phyloP scores from a whole-genome alignment of 495 filamentous ascomycete species.

The Pyrenula massariospora region DNA sequence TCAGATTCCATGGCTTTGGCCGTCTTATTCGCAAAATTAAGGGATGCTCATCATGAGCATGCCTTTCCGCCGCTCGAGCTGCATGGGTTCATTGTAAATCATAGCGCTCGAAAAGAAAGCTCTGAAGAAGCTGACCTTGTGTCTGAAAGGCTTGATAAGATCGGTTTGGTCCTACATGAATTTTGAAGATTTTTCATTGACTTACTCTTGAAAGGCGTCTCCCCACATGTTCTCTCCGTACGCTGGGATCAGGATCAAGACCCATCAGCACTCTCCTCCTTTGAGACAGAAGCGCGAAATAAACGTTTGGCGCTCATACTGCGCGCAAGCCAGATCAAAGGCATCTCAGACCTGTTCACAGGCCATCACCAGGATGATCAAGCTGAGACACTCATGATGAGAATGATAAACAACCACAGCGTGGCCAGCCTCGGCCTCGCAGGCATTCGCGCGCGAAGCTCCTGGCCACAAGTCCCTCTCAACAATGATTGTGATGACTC shows the following conservation, averaged over 20 bases:
- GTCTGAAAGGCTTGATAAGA: conserved; percentile 30
- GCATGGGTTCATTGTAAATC: conserved; percentile 66
- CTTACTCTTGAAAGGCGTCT: conserved; percentile 26
- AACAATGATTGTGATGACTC: not conserved
- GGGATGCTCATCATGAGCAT: conserved; percentile 6
- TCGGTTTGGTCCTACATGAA: conserved; percentile 19
- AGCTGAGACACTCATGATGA: conserved; percentile 76
- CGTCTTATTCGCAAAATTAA: conserved; percentile 47
- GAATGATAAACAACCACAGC: conserved; percentile 49
- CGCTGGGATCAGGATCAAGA: conserved; percentile 28
- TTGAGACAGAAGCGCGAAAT: conserved; percentile 69
- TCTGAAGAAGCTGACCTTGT: conserved; percentile 54
- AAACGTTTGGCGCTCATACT: conserved; percentile 65
- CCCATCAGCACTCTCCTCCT: conserved; percentile 38
- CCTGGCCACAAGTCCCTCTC: not conserved
- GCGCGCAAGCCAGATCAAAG: conserved; percentile 34
- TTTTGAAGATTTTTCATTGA: not conserved
- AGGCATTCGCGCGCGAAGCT: not conserved
- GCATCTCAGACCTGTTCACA: conserved; percentile 47
- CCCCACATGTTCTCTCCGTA: conserved; percentile 36
- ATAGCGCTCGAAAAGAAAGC: conserved; percentile 59
- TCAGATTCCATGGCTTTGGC: conserved; percentile 95
- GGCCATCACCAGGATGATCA: conserved; percentile 83
- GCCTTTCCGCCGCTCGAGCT: conserved; percentile 23
- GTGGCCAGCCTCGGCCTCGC: conserved; percentile 41